phyloP scores from a whole-genome alignment of 1,139 yeast genomes.

The Debaryomycetaceae sp. region DNA sequence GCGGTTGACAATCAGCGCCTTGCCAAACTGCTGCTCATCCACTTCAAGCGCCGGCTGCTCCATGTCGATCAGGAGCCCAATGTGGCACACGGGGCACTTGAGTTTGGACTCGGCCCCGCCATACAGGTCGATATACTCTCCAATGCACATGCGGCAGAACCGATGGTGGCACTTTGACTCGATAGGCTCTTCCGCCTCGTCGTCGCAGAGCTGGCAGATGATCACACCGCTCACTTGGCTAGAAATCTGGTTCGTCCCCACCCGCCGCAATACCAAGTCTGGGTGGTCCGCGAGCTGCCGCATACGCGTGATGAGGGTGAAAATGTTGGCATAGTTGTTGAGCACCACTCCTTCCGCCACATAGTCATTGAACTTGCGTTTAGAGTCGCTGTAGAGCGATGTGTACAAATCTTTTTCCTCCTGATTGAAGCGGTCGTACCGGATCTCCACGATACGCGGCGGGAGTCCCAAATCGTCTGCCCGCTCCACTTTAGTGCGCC shows the following conservation, averaged over 20 bases:
- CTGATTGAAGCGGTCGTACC: conserved; percentile 79
- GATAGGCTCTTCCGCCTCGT: conserved; percentile 95
- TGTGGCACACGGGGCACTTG: conserved; percentile 94
- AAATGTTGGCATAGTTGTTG: conserved; percentile 92
- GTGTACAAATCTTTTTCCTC: conserved; percentile 90
- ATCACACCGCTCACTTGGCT: conserved; percentile 45
- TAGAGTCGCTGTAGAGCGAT: conserved; percentile 76
- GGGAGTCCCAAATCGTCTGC: conserved; percentile 97
- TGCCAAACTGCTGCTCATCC: conserved; percentile 51
- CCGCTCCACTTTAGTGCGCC: conserved; percentile 90
- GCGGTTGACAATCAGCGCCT: conserved; percentile 81
- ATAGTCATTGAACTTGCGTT: conserved; percentile 73
- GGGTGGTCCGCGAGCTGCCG: conserved; percentile 98
- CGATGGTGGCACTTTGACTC: conserved; percentile 88
- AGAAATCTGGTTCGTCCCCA: conserved; percentile 31
- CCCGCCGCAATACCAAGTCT: conserved; percentile 74
- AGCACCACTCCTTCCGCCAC: conserved; percentile 94
- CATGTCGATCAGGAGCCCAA: conserved; percentile 79
- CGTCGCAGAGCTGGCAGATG: conserved; percentile 89
- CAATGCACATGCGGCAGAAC: conserved; percentile 85
- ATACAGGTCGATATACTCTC: conserved; percentile 79
- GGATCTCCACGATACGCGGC: conserved; percentile 81
- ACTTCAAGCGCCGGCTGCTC: conserved; percentile 81
- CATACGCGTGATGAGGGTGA: conserved; percentile 92
- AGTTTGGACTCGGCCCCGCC: conserved; percentile 48